Base-by-base conservation (phyloP, 2,329 filamentous ascomycete species). In the Fusarium sambucinum region DNA sequence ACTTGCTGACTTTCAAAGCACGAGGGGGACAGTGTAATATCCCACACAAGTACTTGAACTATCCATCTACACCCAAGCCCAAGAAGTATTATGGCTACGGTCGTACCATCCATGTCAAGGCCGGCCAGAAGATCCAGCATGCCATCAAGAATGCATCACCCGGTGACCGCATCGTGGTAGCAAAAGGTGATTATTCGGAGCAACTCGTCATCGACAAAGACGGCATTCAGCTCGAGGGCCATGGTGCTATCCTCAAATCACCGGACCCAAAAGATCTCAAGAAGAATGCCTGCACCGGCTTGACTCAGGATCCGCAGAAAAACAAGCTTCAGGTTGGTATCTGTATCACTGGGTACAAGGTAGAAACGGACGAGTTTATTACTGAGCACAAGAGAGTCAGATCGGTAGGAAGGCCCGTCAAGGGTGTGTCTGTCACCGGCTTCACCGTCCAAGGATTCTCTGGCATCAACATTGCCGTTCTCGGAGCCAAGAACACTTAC, bases 401-500 rank as follows among this genome's bases (percentile, higher is more conserved):
- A 0, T 74, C 73, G 1, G 77, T 77, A 3, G 57, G 60, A 10
- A 61, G 29, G 9, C 50, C 19, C 1, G 75, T 80, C 38, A 70
- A 77, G 33, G 73, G 74, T 8, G 78, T 79, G 1, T 68, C 67
- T 3, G 71, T 80, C 23, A 73, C 67, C 14, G 79, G 78, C 5
- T 80, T 81, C 56, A 55, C 66, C 1, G 73, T 80, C 19, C 38
- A 56, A 16, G 72, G 70, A 5, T 80, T 80, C 56, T 68, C 68
- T 0, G 79, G 77, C 13, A 63, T 79, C 52, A 80, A 78, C 53
- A 77, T 80, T 25, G 77, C 76, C n/a, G 64, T 80, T 11, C 41
- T 80, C 2, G 79, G 77, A 4, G 77, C 73, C 12, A 57, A 73
- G 41, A 74, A 78, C 41, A 67, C 69, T 2, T 50, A 19, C 10